phyloP scores from a whole-genome alignment of 1,284 basidiomycete genomes.

The Rhodotorula glutinis region DNA sequence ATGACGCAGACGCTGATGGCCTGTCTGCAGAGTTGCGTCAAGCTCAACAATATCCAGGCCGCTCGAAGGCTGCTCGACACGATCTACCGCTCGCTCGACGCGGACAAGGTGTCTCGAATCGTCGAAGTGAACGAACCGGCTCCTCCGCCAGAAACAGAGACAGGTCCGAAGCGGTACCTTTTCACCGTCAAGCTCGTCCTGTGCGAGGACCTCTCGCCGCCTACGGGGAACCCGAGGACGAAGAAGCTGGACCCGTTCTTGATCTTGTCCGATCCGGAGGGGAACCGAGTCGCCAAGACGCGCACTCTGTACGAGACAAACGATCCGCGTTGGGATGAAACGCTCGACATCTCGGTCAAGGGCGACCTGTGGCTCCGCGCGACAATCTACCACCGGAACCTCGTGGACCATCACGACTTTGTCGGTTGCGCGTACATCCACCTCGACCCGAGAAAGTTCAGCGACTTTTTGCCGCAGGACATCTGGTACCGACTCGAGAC shows the following conservation, averaged over 20 bases:
- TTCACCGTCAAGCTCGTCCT: constrained; percentile 92
- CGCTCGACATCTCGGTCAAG: constrained; percentile 83
- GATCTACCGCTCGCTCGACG: constrained; percentile 87
- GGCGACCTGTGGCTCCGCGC: constrained; percentile 90
- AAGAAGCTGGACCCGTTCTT: constrained; percentile 84
- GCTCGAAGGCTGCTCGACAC: constrained; percentile 86
- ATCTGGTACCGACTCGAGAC: constrained; percentile 84
- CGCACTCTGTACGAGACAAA: constrained; percentile 90
- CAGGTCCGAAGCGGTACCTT: constrained; percentile 65
- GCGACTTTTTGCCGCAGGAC: constrained; percentile 86
- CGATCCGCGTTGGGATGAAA: constrained; percentile 94
- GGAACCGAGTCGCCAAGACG: constrained; percentile 87
- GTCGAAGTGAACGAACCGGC: constrained; percentile 49
- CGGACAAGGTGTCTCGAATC: constrained; percentile 76
- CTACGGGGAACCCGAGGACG: constrained; percentile 64
- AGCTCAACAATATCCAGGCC: constrained; percentile 95
- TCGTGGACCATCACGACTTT: constrained; percentile 56
- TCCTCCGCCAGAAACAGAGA: background rate
- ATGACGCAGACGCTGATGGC: background rate
- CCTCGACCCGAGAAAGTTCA: constrained; percentile 82
- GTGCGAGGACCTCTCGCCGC: constrained; percentile 73
- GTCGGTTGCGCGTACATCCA: constrained; percentile 89
- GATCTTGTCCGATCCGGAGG: constrained; percentile 87
- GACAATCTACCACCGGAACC: constrained; percentile 82
- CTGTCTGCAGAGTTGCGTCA: constrained; percentile 74